phyloP scores from a whole-genome alignment of 177 flowering plant species.

The Vitis hybrid region DNA sequence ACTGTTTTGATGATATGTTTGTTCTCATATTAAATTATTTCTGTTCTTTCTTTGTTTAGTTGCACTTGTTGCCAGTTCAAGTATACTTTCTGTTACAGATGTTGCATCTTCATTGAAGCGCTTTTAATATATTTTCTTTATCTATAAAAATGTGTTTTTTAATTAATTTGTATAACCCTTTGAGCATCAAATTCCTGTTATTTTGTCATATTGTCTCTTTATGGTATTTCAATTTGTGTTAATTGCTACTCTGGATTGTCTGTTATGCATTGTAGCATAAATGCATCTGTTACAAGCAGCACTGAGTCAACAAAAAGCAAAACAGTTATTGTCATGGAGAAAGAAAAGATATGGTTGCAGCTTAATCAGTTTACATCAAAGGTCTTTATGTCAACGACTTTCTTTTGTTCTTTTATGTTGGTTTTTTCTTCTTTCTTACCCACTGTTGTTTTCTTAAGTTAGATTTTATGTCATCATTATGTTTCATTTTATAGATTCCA shows the following conservation, averaged over 20 bases:
- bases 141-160: too few species aligned
- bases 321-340: constrained; percentile 77
- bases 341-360: constrained; percentile 67
- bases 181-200: too few species aligned
- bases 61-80: too few species aligned
- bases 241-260: constrained; percentile 6
- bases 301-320: constrained; percentile 75
- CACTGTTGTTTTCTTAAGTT: background rate
- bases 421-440: constrained; percentile 1
- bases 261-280: constrained; percentile 41
- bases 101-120: too few species aligned
- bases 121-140: too few species aligned
- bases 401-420: background rate
- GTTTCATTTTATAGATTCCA: constrained; percentile 53
- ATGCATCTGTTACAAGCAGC: constrained; percentile 91
- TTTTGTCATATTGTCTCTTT: background rate
- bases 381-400: constrained; percentile 33
- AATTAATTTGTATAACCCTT: too few species aligned
- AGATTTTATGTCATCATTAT: background rate
- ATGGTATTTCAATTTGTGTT: background rate
- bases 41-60: too few species aligned
- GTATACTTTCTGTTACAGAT: too few species aligned
- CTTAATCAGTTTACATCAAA: constrained; percentile 56
- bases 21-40: too few species aligned
- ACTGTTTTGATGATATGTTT: too few species aligned